These are phyloP conservation scores for Herpetospermum pedunculosum DNA, from an alignment of 306 rosid species.

Conservation along the genomic window DNA sequence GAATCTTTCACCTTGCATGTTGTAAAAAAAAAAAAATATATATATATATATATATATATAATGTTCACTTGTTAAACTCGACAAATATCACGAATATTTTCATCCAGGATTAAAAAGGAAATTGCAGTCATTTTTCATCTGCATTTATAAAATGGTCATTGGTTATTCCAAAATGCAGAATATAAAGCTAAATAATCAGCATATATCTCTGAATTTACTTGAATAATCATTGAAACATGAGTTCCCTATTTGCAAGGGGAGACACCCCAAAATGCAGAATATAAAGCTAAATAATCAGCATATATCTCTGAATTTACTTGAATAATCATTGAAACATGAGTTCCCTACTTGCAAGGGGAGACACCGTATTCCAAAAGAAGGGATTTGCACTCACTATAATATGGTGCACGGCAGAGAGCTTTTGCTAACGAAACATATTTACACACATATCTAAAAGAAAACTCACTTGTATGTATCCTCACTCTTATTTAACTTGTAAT, in stretches of 20 bases:
- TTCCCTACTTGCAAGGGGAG: not conserved
- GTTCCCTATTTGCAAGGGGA: not conserved
- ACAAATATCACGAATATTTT: no score
- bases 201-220: not conserved
- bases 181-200: not conserved
- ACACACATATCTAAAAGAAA: not conserved
- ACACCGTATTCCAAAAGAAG: not conserved
- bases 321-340: not conserved
- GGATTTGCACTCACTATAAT: not conserved
- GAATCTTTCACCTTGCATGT: no score
- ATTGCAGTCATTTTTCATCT: not conserved
- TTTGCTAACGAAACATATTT: not conserved
- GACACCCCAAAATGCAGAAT: not conserved
- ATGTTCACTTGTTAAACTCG: no score
- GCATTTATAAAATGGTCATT: not conserved
- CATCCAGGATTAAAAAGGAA: no score
- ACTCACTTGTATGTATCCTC: not conserved
- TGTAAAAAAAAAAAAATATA: no score
- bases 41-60: no score
- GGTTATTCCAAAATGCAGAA: not conserved
- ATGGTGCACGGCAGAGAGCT: not conserved
- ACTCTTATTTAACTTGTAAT: not conserved
- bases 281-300: not conserved
- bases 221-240: not conserved
- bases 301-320: not conserved